Evolutionary conservation across 352 stramenopile species (phyloP), one percentile per base, ranked within the genome.

Genomic region (Globisporangium cederbergense): DNA sequence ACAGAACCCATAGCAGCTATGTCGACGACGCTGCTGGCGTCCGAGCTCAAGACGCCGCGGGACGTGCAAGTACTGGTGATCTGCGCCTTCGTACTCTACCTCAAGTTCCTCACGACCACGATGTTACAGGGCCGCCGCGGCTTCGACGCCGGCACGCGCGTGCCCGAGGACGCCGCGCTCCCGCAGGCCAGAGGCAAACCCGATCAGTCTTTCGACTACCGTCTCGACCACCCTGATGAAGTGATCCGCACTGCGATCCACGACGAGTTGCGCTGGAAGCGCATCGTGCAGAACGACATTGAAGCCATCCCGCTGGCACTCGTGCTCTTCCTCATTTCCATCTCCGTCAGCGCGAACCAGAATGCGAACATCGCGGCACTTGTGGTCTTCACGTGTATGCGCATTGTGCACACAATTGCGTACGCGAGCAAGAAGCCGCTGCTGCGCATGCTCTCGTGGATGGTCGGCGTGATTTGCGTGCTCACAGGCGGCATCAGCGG

Each of bases 91-190:
- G 54, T 77, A 46, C 75, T 90, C 38, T 90, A 87, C 68, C 54
- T 84, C 75, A 88, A 90, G 72, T 86, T 86, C 60, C 47, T 88
- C 64, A 74, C 40, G 5, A 76, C 73, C 18, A 74, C 75, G 30
- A 83, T 83, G 66, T 70, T 79, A 42, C 78, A 88, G 34, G 78
- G 69, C 28, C 66, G 75, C 43, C 74, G 72, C 58, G 73, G 71
- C 18, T 90, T 88, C 56, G 60, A 67, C 14, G 73, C 78, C 28
- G 79, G 79, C 62, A 83, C 72, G 22, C 76, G 78, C n/a, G 62
- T 71, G 40, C 55, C 75, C 0, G 75, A 84, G 51, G 75, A 86
- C 64, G 71, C 66, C 49, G 56, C 64, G 61, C 40, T 83, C 9
- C 54, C 67, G 28, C 55, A 49, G 25, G 63, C 62, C 9, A 72